Percentiles rank a stretch among this genome's conserved stretches.
phyloP scores from a whole-genome alignment of 371 early-diverging fungal species.

The Mucor mucedo region DNA sequence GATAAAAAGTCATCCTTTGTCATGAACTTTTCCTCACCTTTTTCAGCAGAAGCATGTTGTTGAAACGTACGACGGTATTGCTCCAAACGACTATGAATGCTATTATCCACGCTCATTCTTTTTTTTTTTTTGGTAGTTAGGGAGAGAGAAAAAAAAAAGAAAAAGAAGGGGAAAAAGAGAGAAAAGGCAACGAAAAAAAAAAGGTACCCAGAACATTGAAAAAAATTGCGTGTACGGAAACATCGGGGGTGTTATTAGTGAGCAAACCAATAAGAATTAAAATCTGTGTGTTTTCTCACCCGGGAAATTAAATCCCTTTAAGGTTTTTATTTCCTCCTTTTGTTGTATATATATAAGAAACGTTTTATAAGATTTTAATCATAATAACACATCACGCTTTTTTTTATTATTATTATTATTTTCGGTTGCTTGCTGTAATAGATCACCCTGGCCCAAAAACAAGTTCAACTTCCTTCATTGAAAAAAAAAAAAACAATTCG shows the following conservation, averaged over 20 bases:
- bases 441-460: no score
- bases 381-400: no score
- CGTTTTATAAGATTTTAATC: no score
- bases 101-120: constrained; percentile 17
- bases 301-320: neutral
- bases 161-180: constrained; percentile 1
- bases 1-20: constrained; percentile 70
- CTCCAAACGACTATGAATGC: constrained; percentile 35
- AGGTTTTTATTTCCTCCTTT: no score
- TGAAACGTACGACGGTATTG: constrained; percentile 66
- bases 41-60: constrained; percentile 63
- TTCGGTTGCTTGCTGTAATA: no score
- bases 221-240: constrained; percentile 20
- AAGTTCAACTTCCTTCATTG: no score
- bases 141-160: constrained; percentile 8
- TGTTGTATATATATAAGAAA: no score
- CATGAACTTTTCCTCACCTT: constrained; percentile 65
- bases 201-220: neutral
- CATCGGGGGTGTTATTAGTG: constrained; percentile 12
- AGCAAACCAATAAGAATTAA: constrained; percentile 19
- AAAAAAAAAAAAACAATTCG: no score
- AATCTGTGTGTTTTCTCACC: neutral
- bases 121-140: no score
- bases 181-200: constrained; percentile 7
- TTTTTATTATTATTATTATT: no score